Evolutionary conservation across 2,329 filamentous ascomycete genomes (phyloP).

Genomic region (Chaetomiaceae sp.): DNA sequence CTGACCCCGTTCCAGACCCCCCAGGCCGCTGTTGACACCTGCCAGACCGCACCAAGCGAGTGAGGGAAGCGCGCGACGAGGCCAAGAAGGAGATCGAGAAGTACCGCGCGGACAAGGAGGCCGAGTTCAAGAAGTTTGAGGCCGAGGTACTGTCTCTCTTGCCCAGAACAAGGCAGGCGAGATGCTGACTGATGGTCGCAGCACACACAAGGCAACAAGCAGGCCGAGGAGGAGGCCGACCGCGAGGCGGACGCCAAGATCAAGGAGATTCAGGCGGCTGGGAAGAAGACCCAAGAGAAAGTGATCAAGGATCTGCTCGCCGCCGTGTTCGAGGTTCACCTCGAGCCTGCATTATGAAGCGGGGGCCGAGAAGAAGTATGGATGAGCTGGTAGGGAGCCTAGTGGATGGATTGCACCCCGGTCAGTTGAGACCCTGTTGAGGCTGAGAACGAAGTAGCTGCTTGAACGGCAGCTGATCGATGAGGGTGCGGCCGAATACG

Average conservation of each 20-base stretch:
- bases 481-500: neutral
- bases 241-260: constrained; percentile 78
- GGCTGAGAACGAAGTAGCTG: neutral
- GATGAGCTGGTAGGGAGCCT: neutral
- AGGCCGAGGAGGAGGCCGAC: constrained; percentile 71
- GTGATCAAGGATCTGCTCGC: constrained; percentile 78
- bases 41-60: constrained; percentile 85
- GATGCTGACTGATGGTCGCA: constrained; percentile 34
- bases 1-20: neutral
- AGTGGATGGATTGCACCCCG: neutral
- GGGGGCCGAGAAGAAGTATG: neutral
- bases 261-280: constrained; percentile 72
- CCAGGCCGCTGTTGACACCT: constrained; percentile 3
- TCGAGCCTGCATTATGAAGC: constrained; percentile 42
- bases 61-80: constrained; percentile 93
- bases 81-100: constrained; percentile 97
- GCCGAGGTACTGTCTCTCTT: constrained; percentile 44
- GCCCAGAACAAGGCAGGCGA: too few species aligned
- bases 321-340: constrained; percentile 79
- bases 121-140: constrained; percentile 93
- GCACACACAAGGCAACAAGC: constrained; percentile 86
- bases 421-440: neutral
- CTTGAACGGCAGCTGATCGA: neutral
- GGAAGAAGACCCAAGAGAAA: constrained; percentile 69
- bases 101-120: constrained; percentile 83